Conservation (phyloP, 2,329 filamentous ascomycete genomes). For the Exophiala lecanii-corni region DNA sequence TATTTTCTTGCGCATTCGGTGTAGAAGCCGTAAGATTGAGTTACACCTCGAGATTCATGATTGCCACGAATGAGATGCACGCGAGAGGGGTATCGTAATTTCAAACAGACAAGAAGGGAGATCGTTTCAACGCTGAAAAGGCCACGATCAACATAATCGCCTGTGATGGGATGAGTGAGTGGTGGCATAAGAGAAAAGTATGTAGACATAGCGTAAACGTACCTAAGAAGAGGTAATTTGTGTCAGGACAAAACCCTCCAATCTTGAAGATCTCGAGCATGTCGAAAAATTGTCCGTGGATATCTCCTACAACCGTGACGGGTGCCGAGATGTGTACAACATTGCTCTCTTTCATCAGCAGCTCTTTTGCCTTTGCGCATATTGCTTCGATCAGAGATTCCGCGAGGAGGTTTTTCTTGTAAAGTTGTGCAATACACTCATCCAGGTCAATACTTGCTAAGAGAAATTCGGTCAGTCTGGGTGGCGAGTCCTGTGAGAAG, state of each 20-base stretch:
- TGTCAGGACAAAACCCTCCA: constrained; percentile 93
- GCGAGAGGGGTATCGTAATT: constrained; percentile 91
- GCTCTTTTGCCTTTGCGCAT: constrained; percentile 97
- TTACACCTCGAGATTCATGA: constrained; percentile 95
- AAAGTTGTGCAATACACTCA: constrained; percentile 94
- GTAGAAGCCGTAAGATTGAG: constrained; percentile 98
- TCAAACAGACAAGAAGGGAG: constrained; percentile 92
- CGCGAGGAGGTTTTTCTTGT: constrained; percentile 93
- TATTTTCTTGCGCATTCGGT: constrained; percentile 98
- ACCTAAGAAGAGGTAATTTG: constrained; percentile 97
- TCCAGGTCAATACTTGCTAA: constrained; percentile 96
- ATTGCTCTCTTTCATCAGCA: constrained; percentile 99
- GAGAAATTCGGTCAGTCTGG: no score
- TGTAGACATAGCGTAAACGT: no score
- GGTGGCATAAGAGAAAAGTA: constrained; percentile 6
- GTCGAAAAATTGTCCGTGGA: constrained; percentile 98
- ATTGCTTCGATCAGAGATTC: constrained; percentile 98
- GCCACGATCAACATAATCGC: constrained; percentile 96
- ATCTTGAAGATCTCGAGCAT: constrained; percentile 99
- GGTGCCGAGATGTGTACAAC: constrained; percentile 95
- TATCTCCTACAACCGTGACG: constrained; percentile 95
- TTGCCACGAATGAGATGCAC: constrained; percentile 96
- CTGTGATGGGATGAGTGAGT: constrained; percentile 41
- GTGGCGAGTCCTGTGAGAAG: no score
- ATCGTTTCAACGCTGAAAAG: constrained; percentile 99